These are phyloP conservation scores for Xanthoconium purpureum DNA, from an alignment of 768 basidiomycete genomes.

Conservation along the genomic window DNA sequence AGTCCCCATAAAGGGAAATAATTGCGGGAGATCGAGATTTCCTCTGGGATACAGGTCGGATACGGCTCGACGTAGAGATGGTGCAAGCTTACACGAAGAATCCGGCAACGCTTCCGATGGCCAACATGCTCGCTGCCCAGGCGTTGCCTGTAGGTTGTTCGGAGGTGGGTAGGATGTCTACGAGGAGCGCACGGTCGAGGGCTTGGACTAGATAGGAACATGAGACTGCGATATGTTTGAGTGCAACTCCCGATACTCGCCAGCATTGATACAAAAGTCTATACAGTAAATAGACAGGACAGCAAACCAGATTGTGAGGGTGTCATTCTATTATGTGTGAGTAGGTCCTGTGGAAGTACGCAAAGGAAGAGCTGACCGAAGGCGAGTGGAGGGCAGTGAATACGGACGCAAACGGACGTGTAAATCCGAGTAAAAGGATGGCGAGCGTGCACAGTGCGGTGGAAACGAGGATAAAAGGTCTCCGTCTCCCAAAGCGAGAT, in stretches of 20 bases:
- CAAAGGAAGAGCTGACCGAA: background rate
- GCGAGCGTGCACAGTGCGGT: conserved; percentile 63
- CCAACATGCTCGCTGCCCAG: conserved; percentile 94
- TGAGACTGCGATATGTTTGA: background rate
- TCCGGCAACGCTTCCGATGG: conserved; percentile 79
- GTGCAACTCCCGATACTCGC: conserved; percentile 22
- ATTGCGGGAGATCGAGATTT: conserved; percentile 67
- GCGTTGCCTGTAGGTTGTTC: conserved; percentile 86
- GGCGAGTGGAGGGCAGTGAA: conserved; percentile 1
- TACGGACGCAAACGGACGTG: conserved; percentile 1
- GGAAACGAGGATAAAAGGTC: conserved; percentile 82
- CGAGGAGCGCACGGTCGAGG: conserved; percentile 84
- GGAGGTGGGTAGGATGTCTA: conserved; percentile 74
- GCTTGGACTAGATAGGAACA: conserved; percentile 61
- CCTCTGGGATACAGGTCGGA: conserved; percentile 46
- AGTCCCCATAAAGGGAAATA: conserved; percentile 72
- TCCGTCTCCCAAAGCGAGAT: conserved; percentile 77
- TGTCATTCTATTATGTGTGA: conserved; percentile 46
- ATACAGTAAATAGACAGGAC: conserved; percentile 66
- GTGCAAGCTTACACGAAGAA: conserved; percentile 74
- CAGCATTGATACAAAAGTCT: conserved; percentile 63
- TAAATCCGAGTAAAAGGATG: conserved; percentile 22
- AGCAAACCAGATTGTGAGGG: conserved; percentile 73
- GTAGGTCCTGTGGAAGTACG: background rate
- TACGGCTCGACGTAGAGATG: background rate